Evolutionary conservation across 768 basidiomycete genomes (phyloP).

Genomic region (Termitomyces eurrhizus): DNA sequence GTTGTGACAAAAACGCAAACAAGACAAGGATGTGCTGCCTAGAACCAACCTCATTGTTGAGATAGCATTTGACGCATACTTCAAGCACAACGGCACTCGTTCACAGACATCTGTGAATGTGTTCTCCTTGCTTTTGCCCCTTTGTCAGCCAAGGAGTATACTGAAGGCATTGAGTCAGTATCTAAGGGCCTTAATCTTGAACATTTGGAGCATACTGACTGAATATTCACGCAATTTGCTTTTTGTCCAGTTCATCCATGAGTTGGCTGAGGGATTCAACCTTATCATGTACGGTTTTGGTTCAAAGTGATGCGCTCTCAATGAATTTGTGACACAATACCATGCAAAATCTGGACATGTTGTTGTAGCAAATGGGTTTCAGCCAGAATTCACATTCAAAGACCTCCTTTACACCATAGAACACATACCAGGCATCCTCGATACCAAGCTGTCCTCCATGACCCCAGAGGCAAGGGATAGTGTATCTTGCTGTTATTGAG

Average conservation of each 20-base stretch:
- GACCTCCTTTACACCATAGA: conserved; percentile 66
- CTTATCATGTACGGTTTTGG: conserved; percentile 87
- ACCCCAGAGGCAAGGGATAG: conserved; percentile 56
- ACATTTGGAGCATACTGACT: conserved; percentile 30
- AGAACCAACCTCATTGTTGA: conserved; percentile 43
- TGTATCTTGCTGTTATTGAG: too few relatives aligned
- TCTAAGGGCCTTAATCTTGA: conserved; percentile 23
- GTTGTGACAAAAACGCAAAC: conserved; percentile 10
- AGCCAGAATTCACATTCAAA: conserved; percentile 61
- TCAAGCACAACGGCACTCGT: conserved; percentile 57
- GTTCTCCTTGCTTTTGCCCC: conserved; percentile 76
- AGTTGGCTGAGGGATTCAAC: conserved; percentile 84
- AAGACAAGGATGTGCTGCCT: conserved; percentile 15
- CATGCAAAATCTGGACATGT: conserved; percentile 65
- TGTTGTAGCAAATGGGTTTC: conserved; percentile 75
- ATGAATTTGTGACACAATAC: conserved; percentile 60
- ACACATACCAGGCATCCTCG: conserved; percentile 37
- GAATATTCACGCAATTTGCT: conserved; percentile 31
- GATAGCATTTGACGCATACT: conserved; percentile 84
- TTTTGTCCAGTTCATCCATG: conserved; percentile 60
- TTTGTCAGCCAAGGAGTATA: conserved; percentile 62
- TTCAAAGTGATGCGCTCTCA: conserved; percentile 75
- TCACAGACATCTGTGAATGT: conserved; percentile 74
- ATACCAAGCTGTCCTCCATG: conserved; percentile 31
- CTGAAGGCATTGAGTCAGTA: conserved; percentile 32